These are phyloP conservation scores for Spergularia bocconei DNA, from an alignment of 148 eudicot genomes.

Conservation along the genomic window DNA sequence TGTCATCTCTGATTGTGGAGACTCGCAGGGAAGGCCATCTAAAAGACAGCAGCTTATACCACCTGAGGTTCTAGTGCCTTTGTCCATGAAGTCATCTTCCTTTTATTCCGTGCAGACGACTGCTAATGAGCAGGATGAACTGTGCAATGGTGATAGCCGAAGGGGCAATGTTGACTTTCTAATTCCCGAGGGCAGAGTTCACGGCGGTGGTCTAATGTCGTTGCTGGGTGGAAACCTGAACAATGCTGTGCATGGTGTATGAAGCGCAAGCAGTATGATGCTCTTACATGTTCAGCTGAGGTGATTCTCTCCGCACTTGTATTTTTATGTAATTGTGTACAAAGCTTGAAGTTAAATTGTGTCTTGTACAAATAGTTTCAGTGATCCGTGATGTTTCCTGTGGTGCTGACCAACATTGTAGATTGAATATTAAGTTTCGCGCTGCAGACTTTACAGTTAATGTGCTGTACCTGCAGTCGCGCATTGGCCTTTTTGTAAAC, in stretches of 20 bases:
- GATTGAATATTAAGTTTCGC: background rate
- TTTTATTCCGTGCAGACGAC: slow-evolving; percentile 33
- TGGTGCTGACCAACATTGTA: background rate
- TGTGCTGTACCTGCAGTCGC: slow-evolving; percentile 12
- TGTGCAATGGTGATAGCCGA: slow-evolving; percentile 21
- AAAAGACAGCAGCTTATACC: slow-evolving; percentile 64
- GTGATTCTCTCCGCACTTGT: slow-evolving; percentile 5
- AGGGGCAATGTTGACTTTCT: slow-evolving; percentile 28
- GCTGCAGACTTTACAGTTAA: slow-evolving; percentile 14
- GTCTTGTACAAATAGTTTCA: slow-evolving; percentile 26
- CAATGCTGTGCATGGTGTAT: slow-evolving; percentile 50
- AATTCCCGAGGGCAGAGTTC: slow-evolving; percentile 84
- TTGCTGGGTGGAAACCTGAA: slow-evolving; percentile 67
- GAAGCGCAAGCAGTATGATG: slow-evolving; percentile 7
- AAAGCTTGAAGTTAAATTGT: slow-evolving; percentile 24
- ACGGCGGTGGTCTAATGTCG: slow-evolving; percentile 86
- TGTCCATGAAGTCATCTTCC: slow-evolving; percentile 72
- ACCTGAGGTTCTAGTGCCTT: slow-evolving; percentile 83
- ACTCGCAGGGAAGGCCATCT: slow-evolving; percentile 40
- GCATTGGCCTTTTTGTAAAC: background rate
- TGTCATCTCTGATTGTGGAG: slow-evolving; percentile 52
- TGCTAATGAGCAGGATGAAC: slow-evolving; percentile 30
- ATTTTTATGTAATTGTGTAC: slow-evolving; percentile 35
- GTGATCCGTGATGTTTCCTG: slow-evolving; percentile 13
- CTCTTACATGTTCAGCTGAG: slow-evolving; percentile 3